phyloP scores from a whole-genome alignment of 768 basidiomycete species.

The Rhodocollybia butyracea region DNA sequence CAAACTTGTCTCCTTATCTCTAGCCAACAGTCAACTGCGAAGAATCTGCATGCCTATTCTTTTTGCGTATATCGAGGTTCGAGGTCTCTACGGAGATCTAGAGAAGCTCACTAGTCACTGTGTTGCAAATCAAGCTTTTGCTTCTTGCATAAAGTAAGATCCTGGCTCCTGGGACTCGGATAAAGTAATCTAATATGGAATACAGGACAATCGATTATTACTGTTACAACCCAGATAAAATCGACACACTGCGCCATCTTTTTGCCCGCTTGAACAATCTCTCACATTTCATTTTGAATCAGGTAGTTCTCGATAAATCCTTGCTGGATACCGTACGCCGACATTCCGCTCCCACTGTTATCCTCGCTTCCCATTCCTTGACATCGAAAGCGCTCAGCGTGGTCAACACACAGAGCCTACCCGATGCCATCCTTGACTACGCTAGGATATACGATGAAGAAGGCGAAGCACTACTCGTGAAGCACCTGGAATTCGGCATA shows the following conservation, averaged over 20 bases:
- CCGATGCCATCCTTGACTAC: neutral
- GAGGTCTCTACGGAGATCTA: neutral
- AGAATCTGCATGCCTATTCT: constrained; percentile 6
- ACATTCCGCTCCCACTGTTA: neutral
- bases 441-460: neutral
- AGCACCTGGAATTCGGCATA: neutral
- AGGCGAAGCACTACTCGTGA: neutral
- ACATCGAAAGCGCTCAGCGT: neutral
- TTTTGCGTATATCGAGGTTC: constrained; percentile 3
- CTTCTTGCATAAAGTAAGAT: neutral
- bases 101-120: neutral
- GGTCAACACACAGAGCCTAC: neutral
- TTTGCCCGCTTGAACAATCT: neutral
- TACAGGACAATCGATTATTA: neutral
- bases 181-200: neutral
- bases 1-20: neutral
- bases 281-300: neutral
- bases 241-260: neutral
- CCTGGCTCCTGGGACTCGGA: neutral
- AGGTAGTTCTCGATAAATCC: neutral
- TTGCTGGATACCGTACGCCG: neutral
- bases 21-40: neutral
- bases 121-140: neutral
- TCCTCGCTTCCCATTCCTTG: neutral
- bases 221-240: neutral